Base-by-base conservation (phyloP, 2,329 filamentous ascomycete species). In the Hymenoscyphus scutula region DNA sequence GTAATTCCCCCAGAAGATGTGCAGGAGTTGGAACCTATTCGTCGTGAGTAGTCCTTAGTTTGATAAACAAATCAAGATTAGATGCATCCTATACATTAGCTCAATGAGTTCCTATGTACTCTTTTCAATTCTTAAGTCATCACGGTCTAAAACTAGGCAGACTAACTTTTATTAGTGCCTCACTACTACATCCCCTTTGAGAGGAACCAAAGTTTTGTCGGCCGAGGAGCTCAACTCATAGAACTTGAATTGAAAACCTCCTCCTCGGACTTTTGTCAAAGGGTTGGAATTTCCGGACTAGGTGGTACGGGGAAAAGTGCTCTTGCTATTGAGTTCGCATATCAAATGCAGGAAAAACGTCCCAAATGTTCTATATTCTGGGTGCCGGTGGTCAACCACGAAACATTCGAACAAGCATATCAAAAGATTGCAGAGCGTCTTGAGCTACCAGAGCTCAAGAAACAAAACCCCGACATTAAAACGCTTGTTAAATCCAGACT, bases 241-340 rank as follows among this genome's bases (percentile, higher is more conserved):
- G 11, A 58, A 27, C 34, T 58, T 25, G 56, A 41, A 27, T 15
- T 2, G 17, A 45, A 23, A 11, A 23, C 45, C 15, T 41, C 27
- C 15, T 19, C 56, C 5, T 6, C 17, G 11, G 5, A 7, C 5
- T 19, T 11, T 11, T 13, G 32, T n/a, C 19, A 25, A 25, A 23
- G n/a, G 1, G 37, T 58, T 27, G 56, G 32, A 5, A 29, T 58
- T 6, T 19, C 19, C 25, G 56, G 56, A 11, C 56, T 58, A 25
- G 56, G 56, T 10, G 56, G 56, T 58, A 37, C 45, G 4, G 56
- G 56, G 5, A 58, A 58, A 29, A 58, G 32, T 17, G 5, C 15
- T 25, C n/a, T 58, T 27, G 34, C 19, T 4, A 10, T 58, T 23
- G 56, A 58, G 19, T 45, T 45, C 17, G 32, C 37, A 25, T 48